Evolutionary conservation across 305 asterid genomes (phyloP), one percentile per base, ranked within the genome.

Genomic region (Nicotiana rustica): DNA sequence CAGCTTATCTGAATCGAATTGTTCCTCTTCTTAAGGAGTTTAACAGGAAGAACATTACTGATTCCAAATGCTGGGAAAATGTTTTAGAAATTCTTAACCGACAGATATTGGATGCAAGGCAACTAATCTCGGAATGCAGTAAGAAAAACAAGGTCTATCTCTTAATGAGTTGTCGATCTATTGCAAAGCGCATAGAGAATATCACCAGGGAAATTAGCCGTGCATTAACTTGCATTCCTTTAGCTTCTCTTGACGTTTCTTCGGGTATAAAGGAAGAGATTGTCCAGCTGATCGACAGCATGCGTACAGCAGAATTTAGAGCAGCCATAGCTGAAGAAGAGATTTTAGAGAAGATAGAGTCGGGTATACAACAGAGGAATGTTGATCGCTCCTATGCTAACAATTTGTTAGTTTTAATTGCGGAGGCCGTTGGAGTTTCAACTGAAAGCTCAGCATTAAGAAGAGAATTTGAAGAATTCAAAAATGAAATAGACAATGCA

Each of bases 391-490:
- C 85, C 82, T 91, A 87, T 80, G 93, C 93, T 70, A 91, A 92
- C 86, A 89, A 83, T 66, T 79, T 92, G 73, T 80, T 92, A 68
- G 83, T 87, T 79, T 88, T 91, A 18, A 92, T 91, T 83, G 97
- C 95, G 17, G 85, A 90, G 81, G 93, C 91, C 4, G 78, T 90
- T 65, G 97, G 93, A 10, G 91, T 90, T 80, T 84, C 97, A 47
- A 88, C 90, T 0, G 93, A 92, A 38, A 90, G 81, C 66, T 81
- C 90, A 33, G 88, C 85, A 7, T 81, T 91, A 57, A 91, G 78
- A 82, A 90, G 81, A 87, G 97, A 91, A 83, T 81, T 92, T 66
- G 89, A 87, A 49, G 92, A 91, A 52, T 91, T 92, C 85, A 92
- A 86, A 84, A 79, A 67, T 31, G 94, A 90, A 84, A 88, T 90